These are phyloP conservation scores for Arctium lappa DNA, from an alignment of 129 eudicot genomes.

Conservation along the genomic window DNA sequence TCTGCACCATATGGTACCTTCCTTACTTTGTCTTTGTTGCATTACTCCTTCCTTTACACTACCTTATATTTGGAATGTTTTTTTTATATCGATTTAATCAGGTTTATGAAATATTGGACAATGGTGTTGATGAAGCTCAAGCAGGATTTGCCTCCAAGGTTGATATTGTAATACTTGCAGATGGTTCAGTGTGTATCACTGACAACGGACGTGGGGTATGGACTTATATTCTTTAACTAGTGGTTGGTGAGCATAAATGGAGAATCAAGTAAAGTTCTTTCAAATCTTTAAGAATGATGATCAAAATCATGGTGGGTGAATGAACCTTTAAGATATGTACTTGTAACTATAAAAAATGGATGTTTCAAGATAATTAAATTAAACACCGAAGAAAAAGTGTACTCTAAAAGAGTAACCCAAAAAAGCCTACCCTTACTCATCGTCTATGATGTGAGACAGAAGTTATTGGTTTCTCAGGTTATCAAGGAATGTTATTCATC, in stretches of 20 bases:
- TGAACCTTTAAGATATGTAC: neutral
- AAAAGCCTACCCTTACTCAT: neutral
- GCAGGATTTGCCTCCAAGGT: conserved; percentile 91
- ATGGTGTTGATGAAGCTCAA: conserved; percentile 96
- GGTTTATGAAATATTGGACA: conserved; percentile 96
- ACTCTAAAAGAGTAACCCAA: neutral
- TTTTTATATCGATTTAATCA: conserved; percentile 10
- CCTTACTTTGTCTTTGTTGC: conserved; percentile 1
- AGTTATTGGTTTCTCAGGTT: no score
- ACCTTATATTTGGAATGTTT: neutral
- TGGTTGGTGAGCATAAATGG: neutral
- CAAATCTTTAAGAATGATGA: neutral
- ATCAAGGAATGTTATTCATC: no score
- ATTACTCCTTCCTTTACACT: neutral
- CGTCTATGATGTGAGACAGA: no score
- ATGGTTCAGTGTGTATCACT: conserved; percentile 90
- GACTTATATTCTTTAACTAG: conserved; percentile 1
- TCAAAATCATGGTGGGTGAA: neutral
- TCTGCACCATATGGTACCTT: conserved; percentile 81
- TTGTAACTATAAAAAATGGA: neutral
- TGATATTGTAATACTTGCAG: conserved; percentile 66
- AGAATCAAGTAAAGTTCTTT: neutral
- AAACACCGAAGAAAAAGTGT: neutral
- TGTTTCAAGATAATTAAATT: neutral
- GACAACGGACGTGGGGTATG: conserved; percentile 99